A percentile compares a stretch with the other conserved stretches of the same genome.
Evolutionary conservation across 192 early-diverging fungal species (phyloP).

Genomic region (Coemansia sp.): DNA sequence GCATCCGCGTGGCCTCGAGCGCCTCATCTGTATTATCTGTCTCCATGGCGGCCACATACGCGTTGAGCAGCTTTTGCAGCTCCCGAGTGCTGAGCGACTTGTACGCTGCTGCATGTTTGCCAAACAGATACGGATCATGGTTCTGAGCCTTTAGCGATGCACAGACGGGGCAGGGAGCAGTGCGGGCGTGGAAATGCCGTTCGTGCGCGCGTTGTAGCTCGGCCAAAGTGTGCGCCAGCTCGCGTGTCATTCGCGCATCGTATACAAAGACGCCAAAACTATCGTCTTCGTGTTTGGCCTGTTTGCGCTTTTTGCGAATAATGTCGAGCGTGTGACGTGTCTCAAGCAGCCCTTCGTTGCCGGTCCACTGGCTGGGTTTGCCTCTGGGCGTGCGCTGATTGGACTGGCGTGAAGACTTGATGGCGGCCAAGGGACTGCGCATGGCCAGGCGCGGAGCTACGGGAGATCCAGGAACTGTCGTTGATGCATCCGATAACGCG

Average conservation of each 20-base stretch:
- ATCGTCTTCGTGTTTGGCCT: constrained; percentile 5
- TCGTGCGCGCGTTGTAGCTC: constrained; percentile 48
- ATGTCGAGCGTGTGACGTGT: constrained; percentile 33
- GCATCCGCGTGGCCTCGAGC: neutral
- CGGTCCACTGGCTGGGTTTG: neutral
- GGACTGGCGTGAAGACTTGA: neutral
- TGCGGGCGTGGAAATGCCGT: constrained; percentile 28
- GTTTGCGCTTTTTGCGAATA: constrained; percentile 15
- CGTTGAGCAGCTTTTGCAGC: constrained; percentile 45
- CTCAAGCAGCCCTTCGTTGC: constrained; percentile 24
- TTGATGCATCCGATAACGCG: constrained; percentile 44
- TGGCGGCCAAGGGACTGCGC: constrained; percentile 31
- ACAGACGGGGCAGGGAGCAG: constrained; percentile 28
- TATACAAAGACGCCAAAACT: constrained; percentile 7
- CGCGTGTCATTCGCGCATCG: constrained; percentile 25
- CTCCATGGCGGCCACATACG: constrained; percentile 51
- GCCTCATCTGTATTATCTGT: constrained; percentile 14
- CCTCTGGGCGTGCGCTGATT: neutral
- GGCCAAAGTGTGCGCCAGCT: constrained; percentile 40
- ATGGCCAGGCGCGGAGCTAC: neutral
- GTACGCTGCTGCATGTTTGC: constrained; percentile 34
- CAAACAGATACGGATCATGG: constrained; percentile 51
- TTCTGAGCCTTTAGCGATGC: constrained; percentile 38
- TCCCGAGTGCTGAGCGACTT: constrained; percentile 39
- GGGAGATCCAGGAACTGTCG: constrained; percentile 32